These are phyloP conservation scores for Eimeria necatrix DNA, from an alignment of 169 alveolate species.

Conservation along the genomic window DNA sequence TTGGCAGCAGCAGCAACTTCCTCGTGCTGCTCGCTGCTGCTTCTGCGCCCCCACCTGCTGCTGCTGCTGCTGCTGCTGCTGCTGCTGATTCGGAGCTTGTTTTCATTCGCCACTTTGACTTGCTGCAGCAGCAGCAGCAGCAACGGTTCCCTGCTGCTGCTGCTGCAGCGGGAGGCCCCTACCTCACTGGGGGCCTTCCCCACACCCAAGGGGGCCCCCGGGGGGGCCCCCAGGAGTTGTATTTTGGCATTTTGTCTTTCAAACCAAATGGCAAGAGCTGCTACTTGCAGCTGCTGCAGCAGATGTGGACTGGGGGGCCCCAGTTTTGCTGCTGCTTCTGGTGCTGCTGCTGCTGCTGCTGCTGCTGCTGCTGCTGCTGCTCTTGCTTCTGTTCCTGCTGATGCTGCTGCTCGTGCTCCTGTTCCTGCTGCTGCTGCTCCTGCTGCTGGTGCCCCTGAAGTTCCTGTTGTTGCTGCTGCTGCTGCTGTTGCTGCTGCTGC, in stretches of 20 bases:
- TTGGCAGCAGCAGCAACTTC: conserved; percentile 36
- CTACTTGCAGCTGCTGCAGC: conserved; percentile 62
- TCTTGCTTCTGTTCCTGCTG: conserved; percentile 4
- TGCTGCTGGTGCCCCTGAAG: not conserved
- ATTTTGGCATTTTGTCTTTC: not conserved
- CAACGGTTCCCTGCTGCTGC: not conserved
- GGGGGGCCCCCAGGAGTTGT: not conserved
- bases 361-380: conserved; percentile 13
- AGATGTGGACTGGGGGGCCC: conserved; percentile 39
- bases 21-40: conserved; percentile 76
- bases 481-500: conserved; percentile 40
- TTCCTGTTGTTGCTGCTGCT: conserved; percentile 4
- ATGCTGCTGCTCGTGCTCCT: conserved; percentile 18
- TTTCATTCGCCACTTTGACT: not conserved
- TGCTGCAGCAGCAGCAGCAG: conserved; percentile 52
- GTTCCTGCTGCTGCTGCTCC: conserved; percentile 1
- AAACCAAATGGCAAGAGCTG: conserved; percentile 37
- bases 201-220: too few species aligned
- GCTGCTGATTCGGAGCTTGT: not conserved
- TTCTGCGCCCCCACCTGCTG: conserved; percentile 34
- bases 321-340: conserved; percentile 28
- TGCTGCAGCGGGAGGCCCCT: not conserved
- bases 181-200: too few species aligned
- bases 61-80: not conserved
- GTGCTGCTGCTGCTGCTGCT: conserved; percentile 43